Conservation (phyloP, 192 early-diverging fungal genomes). For the Coemansia sp. region DNA sequence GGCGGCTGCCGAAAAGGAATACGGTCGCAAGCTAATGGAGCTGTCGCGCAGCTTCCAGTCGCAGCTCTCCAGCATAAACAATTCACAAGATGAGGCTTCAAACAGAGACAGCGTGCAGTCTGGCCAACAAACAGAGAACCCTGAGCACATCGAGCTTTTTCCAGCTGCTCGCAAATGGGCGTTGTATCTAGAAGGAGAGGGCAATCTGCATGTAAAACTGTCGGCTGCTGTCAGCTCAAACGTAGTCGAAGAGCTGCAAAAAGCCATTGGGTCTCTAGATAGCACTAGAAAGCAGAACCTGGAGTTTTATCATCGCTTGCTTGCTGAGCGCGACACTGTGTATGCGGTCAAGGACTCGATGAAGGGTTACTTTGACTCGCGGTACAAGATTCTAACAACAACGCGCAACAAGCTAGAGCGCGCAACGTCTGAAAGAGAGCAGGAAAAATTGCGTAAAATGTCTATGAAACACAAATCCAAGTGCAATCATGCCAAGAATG, state of each 20-base stretch:
- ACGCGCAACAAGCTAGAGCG: constrained; percentile 42
- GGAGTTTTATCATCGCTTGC: constrained; percentile 39
- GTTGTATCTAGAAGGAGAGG: constrained; percentile 42
- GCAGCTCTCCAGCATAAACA: constrained; percentile 21
- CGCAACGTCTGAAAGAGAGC: constrained; percentile 41
- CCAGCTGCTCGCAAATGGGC: constrained; percentile 39
- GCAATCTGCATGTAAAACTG: constrained; percentile 40
- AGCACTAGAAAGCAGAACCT: constrained; percentile 20
- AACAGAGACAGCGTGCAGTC: constrained; percentile 1
- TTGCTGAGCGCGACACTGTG: constrained; percentile 39
- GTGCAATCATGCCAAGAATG: constrained; percentile 53
- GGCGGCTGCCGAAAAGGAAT: constrained; percentile 42
- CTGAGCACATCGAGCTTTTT: constrained; percentile 30
- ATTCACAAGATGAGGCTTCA: not conserved
- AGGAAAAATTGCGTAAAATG: constrained; percentile 35
- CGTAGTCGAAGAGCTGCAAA: constrained; percentile 25
- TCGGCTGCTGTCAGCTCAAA: constrained; percentile 22
- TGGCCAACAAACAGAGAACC: constrained; percentile 15
- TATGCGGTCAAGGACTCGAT: constrained; percentile 43
- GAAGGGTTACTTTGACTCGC: constrained; percentile 27
- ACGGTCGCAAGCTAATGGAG: constrained; percentile 41
- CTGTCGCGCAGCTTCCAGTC: constrained; percentile 33
- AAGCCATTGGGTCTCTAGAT: constrained; percentile 16
- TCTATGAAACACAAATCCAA: constrained; percentile 15
- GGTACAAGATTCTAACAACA: constrained; percentile 24